Conservation (phyloP, 768 basidiomycete species). For the Pholiota microspora region DNA sequence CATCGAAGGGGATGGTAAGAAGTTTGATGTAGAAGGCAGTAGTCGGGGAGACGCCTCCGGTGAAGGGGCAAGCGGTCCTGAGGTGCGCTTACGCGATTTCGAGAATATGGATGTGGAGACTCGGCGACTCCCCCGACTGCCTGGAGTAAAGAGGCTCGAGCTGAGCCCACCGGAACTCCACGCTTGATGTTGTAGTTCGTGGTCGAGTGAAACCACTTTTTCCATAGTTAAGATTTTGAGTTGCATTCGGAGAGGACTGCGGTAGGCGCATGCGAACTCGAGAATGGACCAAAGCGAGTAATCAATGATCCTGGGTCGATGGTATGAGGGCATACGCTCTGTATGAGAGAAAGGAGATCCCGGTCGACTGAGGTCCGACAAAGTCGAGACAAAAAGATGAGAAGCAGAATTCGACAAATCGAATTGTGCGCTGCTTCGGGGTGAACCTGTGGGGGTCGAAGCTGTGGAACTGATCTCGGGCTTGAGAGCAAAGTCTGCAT, state of each 20-base stretch:
- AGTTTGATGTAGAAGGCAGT: constrained; percentile 29
- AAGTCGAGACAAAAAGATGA: constrained; percentile 21
- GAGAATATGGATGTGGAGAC: constrained; percentile 54
- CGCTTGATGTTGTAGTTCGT: constrained; percentile 39
- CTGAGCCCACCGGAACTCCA: constrained; percentile 14
- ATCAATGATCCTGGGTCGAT: constrained; percentile 60
- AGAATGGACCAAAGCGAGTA: constrained; percentile 73
- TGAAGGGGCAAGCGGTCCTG: constrained; percentile 36
- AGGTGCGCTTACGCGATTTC: constrained; percentile 49
- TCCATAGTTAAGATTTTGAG: constrained; percentile 66
- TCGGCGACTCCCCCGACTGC: constrained; percentile 35
- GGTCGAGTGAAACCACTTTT: constrained; percentile 54
- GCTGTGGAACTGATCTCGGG: constrained; percentile 40
- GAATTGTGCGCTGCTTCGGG: constrained; percentile 42
- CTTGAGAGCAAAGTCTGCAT: constrained; percentile 56
- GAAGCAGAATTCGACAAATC: constrained; percentile 21
- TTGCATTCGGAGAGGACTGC: constrained; percentile 62
- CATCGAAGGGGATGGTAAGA: constrained; percentile 28
- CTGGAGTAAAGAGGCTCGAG: constrained; percentile 24
- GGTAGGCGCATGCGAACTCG: constrained; percentile 61
- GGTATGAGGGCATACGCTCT: constrained; percentile 16
- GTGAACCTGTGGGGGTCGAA: constrained; percentile 53
- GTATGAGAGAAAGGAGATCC: constrained; percentile 19
- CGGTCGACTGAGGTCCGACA: constrained; percentile 26
- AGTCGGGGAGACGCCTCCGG: constrained; percentile 45